Base-by-base conservation (phyloP, 2,329 filamentous ascomycete genomes). In the Tolypocladium capitatum region DNA sequence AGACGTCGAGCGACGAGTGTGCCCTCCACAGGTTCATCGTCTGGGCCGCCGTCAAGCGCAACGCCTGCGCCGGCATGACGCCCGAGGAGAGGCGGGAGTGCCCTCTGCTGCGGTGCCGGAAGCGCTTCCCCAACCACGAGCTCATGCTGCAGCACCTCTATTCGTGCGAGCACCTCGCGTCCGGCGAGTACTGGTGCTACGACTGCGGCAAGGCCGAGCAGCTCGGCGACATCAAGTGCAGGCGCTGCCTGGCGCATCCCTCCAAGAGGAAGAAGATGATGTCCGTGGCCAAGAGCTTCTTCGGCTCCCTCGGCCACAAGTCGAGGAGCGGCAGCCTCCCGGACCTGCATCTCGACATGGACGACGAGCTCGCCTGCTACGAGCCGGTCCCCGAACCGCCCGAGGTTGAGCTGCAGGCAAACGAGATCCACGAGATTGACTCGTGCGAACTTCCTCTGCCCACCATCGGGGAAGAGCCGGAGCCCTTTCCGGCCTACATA, bases 161-260 rank as follows among this genome's bases (percentile, higher is more conserved):
- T 49, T 60, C 31, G 21, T 45, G 43, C 24, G 43, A 33, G 43
- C 65, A 73, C 55, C 67, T 78, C 31, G 58, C 64, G 27, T 66
- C 66, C 4, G 72, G 73, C 49, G 71, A 78, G 63, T 78, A 78
- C 53, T 70, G 73, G 65, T 79, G 75, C 56, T 77, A 74, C 56
- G 70, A 76, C 34, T 76, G 75, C 55, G 69, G 65, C 56, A 69
- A 67, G 54, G 63, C 71, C 48, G 75, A 78, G 57, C 65, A 66
- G 34, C 75, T 77, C 58, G 70, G 70, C 60, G 73, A 78, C 52
- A 62, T 66, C 53, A 62, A 70, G 55, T 76, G 73, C 62, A 71
- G 68, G 48, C 66, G 67, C 35, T 76, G 72, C 53, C 57, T 71
- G 18, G 68, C 68, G n/a, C 72, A 73, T 34, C 68, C 70, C 4